These are phyloP conservation scores for Penstemon barbatus DNA, from an alignment of 257 asterid species.

Conservation along the genomic window DNA sequence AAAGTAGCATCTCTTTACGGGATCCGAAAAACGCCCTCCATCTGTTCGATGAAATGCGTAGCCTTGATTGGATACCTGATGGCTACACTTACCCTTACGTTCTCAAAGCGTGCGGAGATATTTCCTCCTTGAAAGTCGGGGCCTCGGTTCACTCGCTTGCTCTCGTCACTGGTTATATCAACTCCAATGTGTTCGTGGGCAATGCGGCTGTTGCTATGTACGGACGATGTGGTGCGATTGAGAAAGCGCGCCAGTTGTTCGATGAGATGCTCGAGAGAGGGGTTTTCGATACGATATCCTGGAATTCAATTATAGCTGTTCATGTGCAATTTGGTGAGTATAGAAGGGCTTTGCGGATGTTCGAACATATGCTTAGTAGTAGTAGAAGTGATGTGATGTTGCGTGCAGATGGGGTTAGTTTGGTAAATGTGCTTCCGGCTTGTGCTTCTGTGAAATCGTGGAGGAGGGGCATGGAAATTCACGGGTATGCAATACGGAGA, in stretches of 20 bases:
- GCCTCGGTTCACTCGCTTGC: slow-evolving; percentile 58
- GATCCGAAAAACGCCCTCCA: slow-evolving; percentile 42
- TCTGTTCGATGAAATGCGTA: slow-evolving; percentile 62
- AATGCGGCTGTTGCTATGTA: slow-evolving; percentile 72
- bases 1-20: slow-evolving; percentile 36
- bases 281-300: slow-evolving; percentile 62
- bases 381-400: slow-evolving; percentile 31
- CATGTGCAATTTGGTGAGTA: slow-evolving; percentile 50
- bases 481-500: slow-evolving; percentile 59
- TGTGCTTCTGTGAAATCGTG: slow-evolving; percentile 56
- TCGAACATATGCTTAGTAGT: slow-evolving; percentile 46
- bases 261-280: slow-evolving; percentile 58
- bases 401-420: slow-evolving; percentile 72
- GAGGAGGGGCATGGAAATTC: slow-evolving; percentile 63
- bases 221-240: slow-evolving; percentile 58
- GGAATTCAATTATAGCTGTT: slow-evolving; percentile 76
- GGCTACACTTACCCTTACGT: slow-evolving; percentile 72
- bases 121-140: slow-evolving; percentile 40
- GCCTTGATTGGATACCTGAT: slow-evolving; percentile 65
- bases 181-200: slow-evolving; percentile 73
- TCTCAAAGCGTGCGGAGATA: slow-evolving; percentile 68
- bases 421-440: slow-evolving; percentile 74
- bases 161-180: slow-evolving; percentile 40
- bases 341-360: slow-evolving; percentile 48
- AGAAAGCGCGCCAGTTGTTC: slow-evolving; percentile 53